Conservation (phyloP, 2,329 filamentous ascomycete genomes). For the Kalaharituber pfeilii region DNA sequence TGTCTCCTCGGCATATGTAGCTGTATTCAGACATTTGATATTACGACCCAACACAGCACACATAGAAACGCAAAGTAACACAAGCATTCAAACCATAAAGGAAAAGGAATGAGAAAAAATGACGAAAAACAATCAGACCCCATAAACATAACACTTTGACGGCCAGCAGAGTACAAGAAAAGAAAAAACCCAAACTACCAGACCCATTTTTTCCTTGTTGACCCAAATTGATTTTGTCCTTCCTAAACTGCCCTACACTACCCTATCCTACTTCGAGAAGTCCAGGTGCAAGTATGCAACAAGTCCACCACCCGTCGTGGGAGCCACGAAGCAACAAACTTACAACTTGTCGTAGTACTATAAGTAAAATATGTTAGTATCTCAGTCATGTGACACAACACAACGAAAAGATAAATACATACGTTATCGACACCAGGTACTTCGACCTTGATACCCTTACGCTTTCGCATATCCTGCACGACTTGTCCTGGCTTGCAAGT, state of each 20-base stretch:
- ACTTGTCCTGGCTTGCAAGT: conserved; percentile 67
- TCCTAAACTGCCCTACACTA: not conserved
- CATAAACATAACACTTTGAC: not conserved
- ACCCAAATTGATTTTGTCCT: not conserved
- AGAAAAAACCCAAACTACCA: not conserved
- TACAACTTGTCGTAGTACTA: conserved; percentile 99
- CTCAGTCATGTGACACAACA: not conserved
- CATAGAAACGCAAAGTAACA: not conserved
- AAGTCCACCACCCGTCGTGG: too few relatives aligned
- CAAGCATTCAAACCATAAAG: not conserved
- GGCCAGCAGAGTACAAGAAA: not conserved
- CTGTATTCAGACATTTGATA: not conserved
- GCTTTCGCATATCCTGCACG: conserved; percentile 84
- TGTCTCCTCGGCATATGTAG: too few relatives aligned
- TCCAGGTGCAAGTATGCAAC: not conserved
- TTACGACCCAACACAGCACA: not conserved
- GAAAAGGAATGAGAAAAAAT: not conserved
- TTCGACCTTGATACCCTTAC: conserved; percentile 97
- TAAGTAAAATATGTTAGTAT: conserved; percentile 29
- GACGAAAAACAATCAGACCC: not conserved
- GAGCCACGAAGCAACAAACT: conserved; percentile 26
- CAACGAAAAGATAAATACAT: conserved; percentile 34
- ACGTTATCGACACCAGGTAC: conserved; percentile 90
- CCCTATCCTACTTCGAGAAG: not conserved
- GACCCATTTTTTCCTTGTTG: not conserved